A percentile compares a stretch with the other conserved stretches of the same genome.
phyloP scores from a whole-genome alignment of 2,329 filamentous ascomycete species.

The Pseudogymnoascus sp. region DNA sequence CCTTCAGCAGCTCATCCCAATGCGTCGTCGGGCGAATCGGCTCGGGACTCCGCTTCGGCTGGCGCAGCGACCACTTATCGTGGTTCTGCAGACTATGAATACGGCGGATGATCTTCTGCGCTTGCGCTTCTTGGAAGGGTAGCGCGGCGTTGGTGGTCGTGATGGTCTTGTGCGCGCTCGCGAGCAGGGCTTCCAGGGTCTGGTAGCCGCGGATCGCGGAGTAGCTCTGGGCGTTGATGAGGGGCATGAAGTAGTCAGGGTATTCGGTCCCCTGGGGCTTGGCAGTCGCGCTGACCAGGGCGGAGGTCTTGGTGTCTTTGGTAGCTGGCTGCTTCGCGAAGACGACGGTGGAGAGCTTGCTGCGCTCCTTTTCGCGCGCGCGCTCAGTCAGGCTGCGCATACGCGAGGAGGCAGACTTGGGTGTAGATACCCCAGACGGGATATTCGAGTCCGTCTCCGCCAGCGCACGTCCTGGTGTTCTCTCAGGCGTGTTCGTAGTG shows the following conservation, averaged over 20 bases:
- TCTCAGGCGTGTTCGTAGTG: constrained; percentile 18
- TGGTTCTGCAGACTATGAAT: constrained; percentile 87
- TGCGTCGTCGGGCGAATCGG: constrained; percentile 70
- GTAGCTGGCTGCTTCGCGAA: constrained; percentile 61
- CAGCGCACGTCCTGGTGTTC: constrained; percentile 15
- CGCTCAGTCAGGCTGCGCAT: constrained; percentile 24
- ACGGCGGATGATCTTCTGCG: constrained; percentile 74
- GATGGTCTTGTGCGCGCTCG: constrained; percentile 80
- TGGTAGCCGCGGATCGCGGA: constrained; percentile 56
- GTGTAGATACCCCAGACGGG: constrained; percentile 32
- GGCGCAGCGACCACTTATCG: constrained; percentile 86
- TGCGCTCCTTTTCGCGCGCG: constrained; percentile 49
- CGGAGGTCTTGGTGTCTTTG: constrained; percentile 33
- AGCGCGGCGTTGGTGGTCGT: constrained; percentile 78
- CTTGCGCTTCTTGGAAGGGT: constrained; percentile 76
- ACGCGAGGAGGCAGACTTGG: constrained; percentile 34
- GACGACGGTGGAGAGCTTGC: constrained; percentile 64
- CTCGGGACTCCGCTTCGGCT: constrained; percentile 77
- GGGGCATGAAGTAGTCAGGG: constrained; percentile 57
- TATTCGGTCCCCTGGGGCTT: constrained; percentile 19
- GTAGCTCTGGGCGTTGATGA: constrained; percentile 48
- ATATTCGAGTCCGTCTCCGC: constrained; percentile 17
- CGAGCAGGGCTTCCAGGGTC: constrained; percentile 61
- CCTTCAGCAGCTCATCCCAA: constrained; percentile 76
- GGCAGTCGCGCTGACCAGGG: constrained; percentile 14